A percentile compares a stretch with the other conserved stretches of the same genome.
Conservation (phyloP, 2,329 filamentous ascomycete genomes). For the Exserohilum rostratum region DNA sequence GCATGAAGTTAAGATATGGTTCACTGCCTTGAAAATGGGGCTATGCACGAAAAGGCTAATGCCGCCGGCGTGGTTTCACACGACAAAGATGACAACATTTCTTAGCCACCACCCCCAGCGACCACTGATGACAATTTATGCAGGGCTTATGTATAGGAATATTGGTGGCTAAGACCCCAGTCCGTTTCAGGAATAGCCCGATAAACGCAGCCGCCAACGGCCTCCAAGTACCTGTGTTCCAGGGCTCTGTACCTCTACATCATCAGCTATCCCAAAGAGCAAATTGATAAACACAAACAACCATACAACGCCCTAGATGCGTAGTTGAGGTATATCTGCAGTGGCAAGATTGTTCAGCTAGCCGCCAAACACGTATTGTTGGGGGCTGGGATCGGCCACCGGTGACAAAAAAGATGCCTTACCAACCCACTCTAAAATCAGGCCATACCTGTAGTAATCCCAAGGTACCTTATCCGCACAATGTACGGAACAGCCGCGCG, state of each 20-base stretch:
- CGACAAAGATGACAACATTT: slow-evolving; percentile 32
- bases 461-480: too few species aligned
- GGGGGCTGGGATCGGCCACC: not conserved
- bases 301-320: slow-evolving; percentile 1
- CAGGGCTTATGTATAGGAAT: slow-evolving; percentile 45
- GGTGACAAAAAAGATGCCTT: not conserved
- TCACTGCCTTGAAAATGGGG: slow-evolving; percentile 8
- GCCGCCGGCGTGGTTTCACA: slow-evolving; percentile 14
- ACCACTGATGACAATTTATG: slow-evolving; percentile 38
- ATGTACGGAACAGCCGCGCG: too few species aligned
- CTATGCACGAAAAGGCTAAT: slow-evolving; percentile 20
- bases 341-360: slow-evolving; percentile 19
- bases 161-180: slow-evolving; percentile 46
- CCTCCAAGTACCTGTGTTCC: slow-evolving; percentile 2
- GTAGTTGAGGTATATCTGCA: not conserved
- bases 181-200: slow-evolving; percentile 23
- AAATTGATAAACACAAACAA: slow-evolving; percentile 1
- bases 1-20: slow-evolving; percentile 4
- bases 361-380: slow-evolving; percentile 15
- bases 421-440: not conserved
- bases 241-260: slow-evolving; percentile 13
- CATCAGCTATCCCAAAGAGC: slow-evolving; percentile 17
- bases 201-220: slow-evolving; percentile 8
- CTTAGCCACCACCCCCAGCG: slow-evolving; percentile 23
- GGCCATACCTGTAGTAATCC: slow-evolving; percentile 16